Percentiles rank a stretch among this genome's conserved stretches.
Conservation (phyloP, 495 filamentous ascomycete genomes). For the Lasiosphaeria ovina region DNA sequence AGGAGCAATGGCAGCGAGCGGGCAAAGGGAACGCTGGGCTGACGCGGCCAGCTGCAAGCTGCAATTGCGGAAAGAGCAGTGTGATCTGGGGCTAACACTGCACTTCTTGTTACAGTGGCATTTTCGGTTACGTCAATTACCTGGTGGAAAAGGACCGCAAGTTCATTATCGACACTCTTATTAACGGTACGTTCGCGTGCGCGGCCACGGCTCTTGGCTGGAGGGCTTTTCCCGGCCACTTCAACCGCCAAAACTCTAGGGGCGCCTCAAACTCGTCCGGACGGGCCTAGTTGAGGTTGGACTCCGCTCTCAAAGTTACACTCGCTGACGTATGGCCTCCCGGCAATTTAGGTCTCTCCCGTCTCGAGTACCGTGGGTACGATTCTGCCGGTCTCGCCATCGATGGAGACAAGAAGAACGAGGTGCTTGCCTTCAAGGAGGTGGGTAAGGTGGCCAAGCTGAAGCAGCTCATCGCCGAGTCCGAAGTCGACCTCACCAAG, state of each 20-base stretch:
- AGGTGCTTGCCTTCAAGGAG: conserved; percentile 97
- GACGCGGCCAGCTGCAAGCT: background rate
- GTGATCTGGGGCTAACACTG: background rate
- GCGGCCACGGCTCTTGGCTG: conserved; percentile 5
- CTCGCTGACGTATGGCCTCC: conserved; percentile 24
- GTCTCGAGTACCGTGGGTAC: conserved; percentile 94
- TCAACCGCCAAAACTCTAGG: conserved; percentile 11
- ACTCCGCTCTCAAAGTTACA: conserved; percentile 14
- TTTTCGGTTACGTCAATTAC: conserved; percentile 95
- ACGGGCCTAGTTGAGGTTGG: background rate
- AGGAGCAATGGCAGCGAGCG: background rate
- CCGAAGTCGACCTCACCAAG: conserved; percentile 80
- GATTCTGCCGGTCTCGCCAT: conserved; percentile 95
- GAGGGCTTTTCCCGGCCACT: conserved; percentile 13
- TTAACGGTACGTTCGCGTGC: conserved; percentile 67
- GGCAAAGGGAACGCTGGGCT: no score
- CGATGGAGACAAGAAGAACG: conserved; percentile 97
- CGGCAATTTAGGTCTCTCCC: conserved; percentile 59
- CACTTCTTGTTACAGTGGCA: conserved; percentile 64
- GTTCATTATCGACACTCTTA: conserved; percentile 89
- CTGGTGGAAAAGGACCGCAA: conserved; percentile 94
- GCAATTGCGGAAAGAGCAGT: background rate
- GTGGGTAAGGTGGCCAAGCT: conserved; percentile 98
- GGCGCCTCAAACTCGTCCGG: background rate
- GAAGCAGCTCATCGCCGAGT: conserved; percentile 84